phyloP scores from a whole-genome alignment of 768 basidiomycete genomes.

The Phanerochaete carnosa region DNA sequence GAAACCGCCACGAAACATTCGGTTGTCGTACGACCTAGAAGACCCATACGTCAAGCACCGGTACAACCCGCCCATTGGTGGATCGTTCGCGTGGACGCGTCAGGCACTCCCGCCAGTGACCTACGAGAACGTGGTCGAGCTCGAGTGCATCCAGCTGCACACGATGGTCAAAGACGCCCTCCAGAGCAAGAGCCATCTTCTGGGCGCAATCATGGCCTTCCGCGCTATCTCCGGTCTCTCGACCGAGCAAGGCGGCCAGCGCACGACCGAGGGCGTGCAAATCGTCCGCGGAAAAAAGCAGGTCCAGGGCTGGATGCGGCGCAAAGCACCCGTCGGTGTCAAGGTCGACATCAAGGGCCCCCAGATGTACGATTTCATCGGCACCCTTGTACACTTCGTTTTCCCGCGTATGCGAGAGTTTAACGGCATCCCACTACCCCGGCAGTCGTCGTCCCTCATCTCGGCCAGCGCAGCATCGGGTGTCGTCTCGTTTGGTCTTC shows the following conservation, averaged over 20 bases:
- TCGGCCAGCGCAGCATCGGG: constrained; percentile 80
- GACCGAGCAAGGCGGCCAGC: constrained; percentile 65
- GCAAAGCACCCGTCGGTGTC: constrained; percentile 77
- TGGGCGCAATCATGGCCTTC: constrained; percentile 85
- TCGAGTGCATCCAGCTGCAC: constrained; percentile 86
- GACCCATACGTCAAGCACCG: constrained; percentile 85
- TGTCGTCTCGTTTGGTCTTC: constrained; percentile 86
- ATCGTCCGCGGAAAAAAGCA: constrained; percentile 67
- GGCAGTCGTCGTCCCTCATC: constrained; percentile 61
- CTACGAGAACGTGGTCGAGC: constrained; percentile 62
- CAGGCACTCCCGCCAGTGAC: constrained; percentile 65
- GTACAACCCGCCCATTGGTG: constrained; percentile 71
- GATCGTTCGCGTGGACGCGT: constrained; percentile 57
- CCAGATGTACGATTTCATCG: constrained; percentile 93
- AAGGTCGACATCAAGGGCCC: constrained; percentile 90
- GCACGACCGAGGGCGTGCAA: constrained; percentile 72
- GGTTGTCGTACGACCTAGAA: constrained; percentile 67
- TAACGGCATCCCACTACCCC: constrained; percentile 77
- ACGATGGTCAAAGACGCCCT: constrained; percentile 82
- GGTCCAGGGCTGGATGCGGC: constrained; percentile 80
- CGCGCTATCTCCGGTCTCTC: constrained; percentile 87
- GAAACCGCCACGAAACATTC: constrained; percentile 53
- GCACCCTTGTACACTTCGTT: constrained; percentile 87
- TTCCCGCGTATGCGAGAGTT: constrained; percentile 93
- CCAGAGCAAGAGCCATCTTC: constrained; percentile 62